phyloP scores from a whole-genome alignment of 176 grass and related monocot genomes.

The Avena atlantica region DNA sequence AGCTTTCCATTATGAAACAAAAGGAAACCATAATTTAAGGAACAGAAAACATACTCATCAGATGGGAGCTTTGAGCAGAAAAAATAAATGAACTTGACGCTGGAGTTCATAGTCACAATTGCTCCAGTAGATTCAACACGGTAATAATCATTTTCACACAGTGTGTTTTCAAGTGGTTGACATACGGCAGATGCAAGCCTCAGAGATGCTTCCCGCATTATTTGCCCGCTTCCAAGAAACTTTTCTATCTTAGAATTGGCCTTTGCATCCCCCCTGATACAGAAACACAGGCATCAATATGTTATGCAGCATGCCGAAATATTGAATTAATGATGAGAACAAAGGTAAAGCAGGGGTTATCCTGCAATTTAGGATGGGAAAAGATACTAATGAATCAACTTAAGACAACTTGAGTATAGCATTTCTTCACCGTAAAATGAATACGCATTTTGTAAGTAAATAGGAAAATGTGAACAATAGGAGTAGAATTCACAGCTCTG shows the following conservation, averaged over 20 bases:
- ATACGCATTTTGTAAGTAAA: not conserved
- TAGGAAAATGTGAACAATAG: not conserved
- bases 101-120: constrained; percentile 71
- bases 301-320: constrained; percentile 8
- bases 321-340: not conserved
- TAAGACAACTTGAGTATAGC: not conserved
- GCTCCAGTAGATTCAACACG: constrained; percentile 73
- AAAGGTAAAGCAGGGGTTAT: constrained; percentile 6
- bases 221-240: constrained; percentile 64
- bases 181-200: constrained; percentile 52
- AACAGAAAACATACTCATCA: constrained; percentile 61
- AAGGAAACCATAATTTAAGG: constrained; percentile 30
- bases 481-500: not conserved
- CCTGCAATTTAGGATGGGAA: constrained; percentile 8
- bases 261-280: constrained; percentile 58
- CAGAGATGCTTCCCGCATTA: constrained; percentile 77
- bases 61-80: constrained; percentile 86
- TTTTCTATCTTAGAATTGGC: constrained; percentile 47
- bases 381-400: not conserved
- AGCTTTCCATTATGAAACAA: constrained; percentile 16
- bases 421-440: not conserved
- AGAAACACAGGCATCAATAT: constrained; percentile 18
- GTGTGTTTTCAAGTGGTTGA: constrained; percentile 50
- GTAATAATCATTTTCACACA: constrained; percentile 54
- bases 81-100: constrained; percentile 66